Base-by-base conservation (phyloP, 2,329 filamentous ascomycete species). In the Calonectria hongkongensis region DNA sequence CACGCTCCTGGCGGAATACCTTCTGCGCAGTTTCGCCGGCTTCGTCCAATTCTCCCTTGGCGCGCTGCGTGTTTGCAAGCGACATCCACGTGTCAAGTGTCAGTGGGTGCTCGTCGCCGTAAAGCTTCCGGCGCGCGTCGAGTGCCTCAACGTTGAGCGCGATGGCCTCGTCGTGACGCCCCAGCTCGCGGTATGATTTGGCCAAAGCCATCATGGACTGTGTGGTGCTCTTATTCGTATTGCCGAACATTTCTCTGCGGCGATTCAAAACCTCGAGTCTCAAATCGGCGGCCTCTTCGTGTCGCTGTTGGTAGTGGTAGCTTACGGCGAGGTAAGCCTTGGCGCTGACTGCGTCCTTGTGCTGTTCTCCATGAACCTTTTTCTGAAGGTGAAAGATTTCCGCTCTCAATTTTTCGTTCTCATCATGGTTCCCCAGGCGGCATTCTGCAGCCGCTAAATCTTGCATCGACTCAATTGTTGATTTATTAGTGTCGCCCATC, bases 191-290 rank as follows among this genome's bases (percentile, higher is more conserved):
- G 8, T 60, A 60, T 10, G 54, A 41, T 18, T 36, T 39, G 15
- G 54, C 54, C 36, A 60, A 12, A 6, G n/a, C n/a, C 33, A 60
- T 41, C 54, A 60, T 60, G 33, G 54, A 13, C 12, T 60, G 33
- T 12, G 39, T 28, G 21, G 54, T 60, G 13, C 15, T 18, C 41
- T 60, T 36, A n/a, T 60, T 21, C 18, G 33, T 39, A 15, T 60
- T 16, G 54, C 54, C 54, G 3, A 27, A 15, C 15, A 25, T 2
- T 13, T 41, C n/a, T 41, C 54, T 36, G 36, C 36, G 54, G 7
- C 10, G 25, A 3, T 25, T 60, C 10, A 60, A 28, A 2, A 60
- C 54, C 1, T 60, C 54, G 16, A 21, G 33, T 36, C 54, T 9
- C 33, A 60, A 13, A 1, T 10, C 18, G n/a, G 36, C 54, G 3